Evolutionary conservation across 2,329 filamentous ascomycete genomes (phyloP).

Genomic region (Conoideocrella luteorostrata): DNA sequence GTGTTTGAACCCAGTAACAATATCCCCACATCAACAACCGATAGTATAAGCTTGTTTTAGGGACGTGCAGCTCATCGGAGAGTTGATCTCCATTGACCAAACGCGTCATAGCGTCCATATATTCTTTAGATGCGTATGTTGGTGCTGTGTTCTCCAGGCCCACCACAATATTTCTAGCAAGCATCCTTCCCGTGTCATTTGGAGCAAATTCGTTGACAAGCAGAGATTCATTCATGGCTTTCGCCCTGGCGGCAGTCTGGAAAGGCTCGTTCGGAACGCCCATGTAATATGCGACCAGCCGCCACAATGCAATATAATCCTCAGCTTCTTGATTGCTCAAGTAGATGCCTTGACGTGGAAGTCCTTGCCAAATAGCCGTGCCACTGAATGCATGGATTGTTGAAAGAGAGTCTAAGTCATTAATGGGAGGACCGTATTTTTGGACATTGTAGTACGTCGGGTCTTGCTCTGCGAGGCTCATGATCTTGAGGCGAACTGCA

Average conservation of each 20-base stretch:
- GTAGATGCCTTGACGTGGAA: neutral
- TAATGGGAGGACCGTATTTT: neutral
- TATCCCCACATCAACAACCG: neutral
- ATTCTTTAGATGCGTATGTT: neutral
- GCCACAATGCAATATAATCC: neutral
- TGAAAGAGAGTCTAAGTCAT: neutral
- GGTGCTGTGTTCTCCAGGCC: neutral
- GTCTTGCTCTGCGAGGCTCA: neutral
- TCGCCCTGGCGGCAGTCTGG: neutral
- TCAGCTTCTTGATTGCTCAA: neutral
- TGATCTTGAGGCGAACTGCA: neutral
- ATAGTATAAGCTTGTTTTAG: neutral
- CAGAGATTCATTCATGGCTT: neutral
- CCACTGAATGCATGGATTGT: neutral
- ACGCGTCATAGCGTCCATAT: neutral
- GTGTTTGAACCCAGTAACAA: neutral
- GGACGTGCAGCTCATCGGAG: neutral
- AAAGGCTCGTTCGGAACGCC: neutral
- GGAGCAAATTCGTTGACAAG: neutral
- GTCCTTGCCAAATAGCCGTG: neutral
- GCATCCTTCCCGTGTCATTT: neutral
- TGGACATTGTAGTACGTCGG: neutral
- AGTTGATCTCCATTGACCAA: neutral
- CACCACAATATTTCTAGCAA: neutral
- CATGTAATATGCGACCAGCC: neutral